Base-by-base conservation (phyloP, 2,329 filamentous ascomycete genomes). In the Diaporthe helianthi region DNA sequence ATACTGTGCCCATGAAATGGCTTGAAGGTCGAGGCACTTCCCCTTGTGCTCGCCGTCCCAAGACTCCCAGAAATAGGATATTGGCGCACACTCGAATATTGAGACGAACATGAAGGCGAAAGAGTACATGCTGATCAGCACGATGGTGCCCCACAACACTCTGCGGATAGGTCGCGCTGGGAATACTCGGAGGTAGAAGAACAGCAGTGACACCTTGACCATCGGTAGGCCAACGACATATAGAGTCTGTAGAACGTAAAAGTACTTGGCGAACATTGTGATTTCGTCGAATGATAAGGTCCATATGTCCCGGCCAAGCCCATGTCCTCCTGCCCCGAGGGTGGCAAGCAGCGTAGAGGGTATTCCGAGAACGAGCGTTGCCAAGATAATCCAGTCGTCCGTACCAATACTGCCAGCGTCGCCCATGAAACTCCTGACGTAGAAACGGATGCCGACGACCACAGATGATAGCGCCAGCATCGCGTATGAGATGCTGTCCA, bases 11-110 rank as follows among this genome's bases (percentile, higher is more conserved):
- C 82, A 85, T 3, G 77, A 78, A 29, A 82, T 78, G 0, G 75
- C 73, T 51, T 79, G 80, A 24, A 80, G 75, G 54, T 84, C 76
- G 64, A 83, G 73, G 68, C 84, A 85, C 5, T 64, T 74, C 1
- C 83, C 83, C 0, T 73, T 38, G 4, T 80, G 77, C 29, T 80
- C 75, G 0, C 79, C 79, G 19, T 82, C 79, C 81, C 82, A 84
- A 8, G 75, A 75, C 1, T 72, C 75, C 83, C 83, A 85, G 69
- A 79, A 80, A 46, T 76, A 81, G 6, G 71, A 71, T 1, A 84
- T 73, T 0, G 83, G 82, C 1, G 73, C 74, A 58, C 82, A 83
- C 47, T 83, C 77, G 9, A 82, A 79, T 1, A 80, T 75, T 4
- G 73, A 75, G 1, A 76, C 71, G 2, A 81, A 65, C 1, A 78